Conservation (phyloP, 106 monocot species). For the Gastrodia elata region DNA sequence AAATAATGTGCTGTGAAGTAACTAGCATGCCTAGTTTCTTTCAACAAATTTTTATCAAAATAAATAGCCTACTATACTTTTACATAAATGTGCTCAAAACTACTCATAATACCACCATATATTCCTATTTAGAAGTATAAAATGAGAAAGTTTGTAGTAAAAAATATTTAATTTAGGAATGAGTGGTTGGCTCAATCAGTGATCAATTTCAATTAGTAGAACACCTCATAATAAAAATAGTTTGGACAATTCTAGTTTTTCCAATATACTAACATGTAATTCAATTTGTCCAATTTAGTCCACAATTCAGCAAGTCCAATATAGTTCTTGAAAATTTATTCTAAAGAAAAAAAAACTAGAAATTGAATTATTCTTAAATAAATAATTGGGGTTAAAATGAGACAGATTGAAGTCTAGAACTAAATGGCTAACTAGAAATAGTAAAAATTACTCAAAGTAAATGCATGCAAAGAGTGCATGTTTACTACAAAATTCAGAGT, state of each 20-base stretch:
- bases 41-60: not conserved
- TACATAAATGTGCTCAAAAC: not conserved
- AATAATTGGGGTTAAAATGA: no score
- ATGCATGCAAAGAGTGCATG: not conserved
- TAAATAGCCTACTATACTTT: not conserved
- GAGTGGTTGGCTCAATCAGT: not conserved
- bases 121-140: not conserved
- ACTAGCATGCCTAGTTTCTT: not conserved
- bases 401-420: no score
- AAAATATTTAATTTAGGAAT: not conserved
- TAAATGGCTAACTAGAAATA: no score
- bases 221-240: not conserved
- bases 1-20: not conserved
- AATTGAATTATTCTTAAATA: no score
- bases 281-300: no score
- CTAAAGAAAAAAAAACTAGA: no score
- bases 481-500: not conserved
- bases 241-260: no score
- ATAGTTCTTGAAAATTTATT: no score
- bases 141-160: not conserved
- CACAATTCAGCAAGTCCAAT: not conserved
- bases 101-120: not conserved
- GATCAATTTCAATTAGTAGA: not conserved
- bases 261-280: no score
- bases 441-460: no score